Percentiles rank a stretch among this genome's conserved stretches.
phyloP scores from a whole-genome alignment of 2,329 filamentous ascomycete genomes.

The Fusarium annulatum region DNA sequence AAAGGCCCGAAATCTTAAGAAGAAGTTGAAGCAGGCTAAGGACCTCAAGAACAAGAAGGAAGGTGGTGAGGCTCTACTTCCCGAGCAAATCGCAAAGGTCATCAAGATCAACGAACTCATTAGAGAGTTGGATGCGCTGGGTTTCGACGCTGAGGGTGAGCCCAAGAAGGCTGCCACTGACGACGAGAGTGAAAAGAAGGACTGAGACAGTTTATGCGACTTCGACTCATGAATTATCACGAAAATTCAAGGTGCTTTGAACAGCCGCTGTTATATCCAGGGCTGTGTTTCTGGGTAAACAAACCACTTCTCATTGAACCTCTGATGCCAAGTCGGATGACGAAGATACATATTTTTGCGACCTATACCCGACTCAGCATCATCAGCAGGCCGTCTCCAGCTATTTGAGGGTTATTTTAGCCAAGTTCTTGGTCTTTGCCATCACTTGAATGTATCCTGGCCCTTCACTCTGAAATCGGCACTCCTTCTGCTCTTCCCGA shows the following conservation, averaged over 20 bases:
- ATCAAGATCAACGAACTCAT: constrained; percentile 97
- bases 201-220: constrained; percentile 29
- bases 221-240: not conserved
- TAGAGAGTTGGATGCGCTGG: constrained; percentile 84
- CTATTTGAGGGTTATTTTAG: not conserved
- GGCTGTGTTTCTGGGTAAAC: not conserved
- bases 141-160: constrained; percentile 84
- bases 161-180: constrained; percentile 48
- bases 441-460: not conserved
- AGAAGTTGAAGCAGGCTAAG: constrained; percentile 93
- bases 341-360: not conserved
- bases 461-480: not conserved
- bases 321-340: not conserved
- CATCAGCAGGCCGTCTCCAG: not conserved
- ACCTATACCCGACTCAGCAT: not conserved
- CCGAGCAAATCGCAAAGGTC: constrained; percentile 96
- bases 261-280: not conserved
- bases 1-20: constrained; percentile 89
- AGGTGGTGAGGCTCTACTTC: constrained; percentile 82
- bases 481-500: not conserved
- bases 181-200: constrained; percentile 34
- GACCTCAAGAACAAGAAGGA: constrained; percentile 94
- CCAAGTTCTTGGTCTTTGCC: not conserved
- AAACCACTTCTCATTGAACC: not conserved
- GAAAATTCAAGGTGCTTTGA: not conserved